phyloP scores from a whole-genome alignment of 768 basidiomycete species.

The Hypholoma fasciculare region DNA sequence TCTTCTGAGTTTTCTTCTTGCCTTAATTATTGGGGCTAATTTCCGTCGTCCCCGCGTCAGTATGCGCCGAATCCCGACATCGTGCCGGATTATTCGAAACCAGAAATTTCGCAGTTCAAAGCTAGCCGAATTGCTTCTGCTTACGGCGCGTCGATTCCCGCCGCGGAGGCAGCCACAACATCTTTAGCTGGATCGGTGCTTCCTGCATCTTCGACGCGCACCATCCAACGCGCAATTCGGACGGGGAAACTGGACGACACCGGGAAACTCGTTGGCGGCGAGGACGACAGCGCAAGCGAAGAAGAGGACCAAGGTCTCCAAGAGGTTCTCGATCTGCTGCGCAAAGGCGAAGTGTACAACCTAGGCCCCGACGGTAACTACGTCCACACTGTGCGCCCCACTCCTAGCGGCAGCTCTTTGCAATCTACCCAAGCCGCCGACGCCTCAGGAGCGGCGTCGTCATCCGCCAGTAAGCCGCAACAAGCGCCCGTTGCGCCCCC shows the following conservation, averaged over 20 bases:
- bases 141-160: conserved; percentile 39
- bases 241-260: conserved; percentile 56
- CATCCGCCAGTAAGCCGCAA: conserved; percentile 8
- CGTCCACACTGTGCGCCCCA: conserved; percentile 25
- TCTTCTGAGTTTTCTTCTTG: neutral
- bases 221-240: conserved; percentile 51
- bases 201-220: conserved; percentile 44
- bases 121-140: conserved; percentile 52
- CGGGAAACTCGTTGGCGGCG: conserved; percentile 49
- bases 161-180: conserved; percentile 20
- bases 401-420: neutral
- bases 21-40: neutral
- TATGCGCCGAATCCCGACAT: conserved; percentile 11
- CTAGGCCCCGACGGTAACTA: conserved; percentile 45
- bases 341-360: conserved; percentile 53
- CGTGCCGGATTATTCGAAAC: conserved; percentile 33
- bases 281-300: conserved; percentile 57
- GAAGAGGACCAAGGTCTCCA: conserved; percentile 49
- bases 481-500: conserved; percentile 26
- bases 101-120: conserved; percentile 65
- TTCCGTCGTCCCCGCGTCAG: neutral
- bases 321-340: conserved; percentile 52
- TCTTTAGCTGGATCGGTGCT: conserved; percentile 44
- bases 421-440: neutral
- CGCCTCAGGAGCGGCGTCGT: neutral